Conservation (phyloP, 352 stramenopile species). For the Albugo candida region DNA sequence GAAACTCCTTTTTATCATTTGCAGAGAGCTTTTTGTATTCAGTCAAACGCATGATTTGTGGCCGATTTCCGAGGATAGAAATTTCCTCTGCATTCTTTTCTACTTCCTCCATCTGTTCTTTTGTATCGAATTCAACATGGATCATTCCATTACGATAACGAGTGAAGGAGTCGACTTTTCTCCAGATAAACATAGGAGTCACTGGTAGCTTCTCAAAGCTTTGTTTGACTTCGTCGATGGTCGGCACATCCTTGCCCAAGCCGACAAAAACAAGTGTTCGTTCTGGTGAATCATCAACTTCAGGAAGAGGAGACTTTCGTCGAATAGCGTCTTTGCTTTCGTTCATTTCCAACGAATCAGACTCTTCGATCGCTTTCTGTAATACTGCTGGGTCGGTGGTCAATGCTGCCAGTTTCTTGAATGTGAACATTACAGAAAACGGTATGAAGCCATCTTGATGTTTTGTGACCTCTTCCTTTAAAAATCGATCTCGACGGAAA, state of each 20-base stretch:
- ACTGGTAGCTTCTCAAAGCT: conserved; percentile 24
- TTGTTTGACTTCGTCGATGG: conserved; percentile 64
- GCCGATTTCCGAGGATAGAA: conserved; percentile 33
- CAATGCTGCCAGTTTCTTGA: conserved; percentile 81
- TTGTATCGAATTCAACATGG: conserved; percentile 53
- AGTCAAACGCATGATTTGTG: conserved; percentile 25
- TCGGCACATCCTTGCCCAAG: conserved; percentile 33
- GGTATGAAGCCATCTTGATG: conserved; percentile 64
- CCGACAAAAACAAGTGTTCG: conserved; percentile 55
- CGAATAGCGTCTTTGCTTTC: conserved; percentile 51
- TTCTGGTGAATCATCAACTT: conserved; percentile 33
- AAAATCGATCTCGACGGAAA: conserved; percentile 80
- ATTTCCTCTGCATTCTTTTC: conserved; percentile 27
- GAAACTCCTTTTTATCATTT: conserved; percentile 64
- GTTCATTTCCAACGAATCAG: conserved; percentile 64
- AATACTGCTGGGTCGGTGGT: conserved; percentile 55
- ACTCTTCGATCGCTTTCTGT: conserved; percentile 41
- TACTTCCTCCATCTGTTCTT: conserved; percentile 27
- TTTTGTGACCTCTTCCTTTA: conserved; percentile 73
- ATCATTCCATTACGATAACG: conserved; percentile 55
- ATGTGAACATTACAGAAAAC: conserved; percentile 76
- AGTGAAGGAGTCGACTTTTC: conserved; percentile 28
- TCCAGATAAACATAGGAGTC: conserved; percentile 39
- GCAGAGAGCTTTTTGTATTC: conserved; percentile 39
- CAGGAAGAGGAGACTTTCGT: conserved; percentile 45